Base-by-base conservation (phyloP, 306 rosid genomes). In the Dalbergia cultrata region DNA sequence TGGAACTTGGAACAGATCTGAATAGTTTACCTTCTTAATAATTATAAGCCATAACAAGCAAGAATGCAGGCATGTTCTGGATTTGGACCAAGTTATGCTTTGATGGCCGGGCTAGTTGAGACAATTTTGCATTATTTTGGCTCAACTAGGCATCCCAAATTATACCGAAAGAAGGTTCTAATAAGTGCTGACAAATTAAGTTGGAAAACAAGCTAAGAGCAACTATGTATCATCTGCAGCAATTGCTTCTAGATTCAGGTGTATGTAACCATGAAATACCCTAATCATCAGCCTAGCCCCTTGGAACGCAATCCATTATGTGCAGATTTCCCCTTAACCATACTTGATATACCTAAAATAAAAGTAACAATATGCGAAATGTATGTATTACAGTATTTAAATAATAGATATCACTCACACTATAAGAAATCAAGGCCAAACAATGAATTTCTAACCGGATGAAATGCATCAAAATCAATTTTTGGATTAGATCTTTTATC, bases 91-190 rank as follows among this genome's bases (percentile, higher is more conserved):
- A 50, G 41, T 43, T 21, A 13, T 12, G 31, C 54, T 33, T 31
- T 26, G 31, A 26, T 26, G 31, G 31, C 31, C 31, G 31, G 31
- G 8, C 34, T 16, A 13, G 16, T 50, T 26, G 31, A 31, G 31
- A 70, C n/a, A 52, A 52, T 71, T 34, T 53, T 9, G 13, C 49
- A 54, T 16, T 21, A 16, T 35, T 54, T 69, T 69, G 34, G 43
- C 41, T 22, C 4, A 47, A 69, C 70, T 65, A 18, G 64, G 11
- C 50, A 64, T 7, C 59, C 13, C 74, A 47, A 47, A 45, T 67
- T 18, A 67, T 22, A 68, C 3, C 44, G 5, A 70, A 9, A 53
- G 7, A 33, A 16, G 14, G 31, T 26, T 13, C 59, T 13, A 68
- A 26, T 26, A 67, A 45, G 8, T 21, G 57, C n/a, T 21, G 4